phyloP scores from a whole-genome alignment of 495 filamentous ascomycete species.

The Daldinia caldariorum region DNA sequence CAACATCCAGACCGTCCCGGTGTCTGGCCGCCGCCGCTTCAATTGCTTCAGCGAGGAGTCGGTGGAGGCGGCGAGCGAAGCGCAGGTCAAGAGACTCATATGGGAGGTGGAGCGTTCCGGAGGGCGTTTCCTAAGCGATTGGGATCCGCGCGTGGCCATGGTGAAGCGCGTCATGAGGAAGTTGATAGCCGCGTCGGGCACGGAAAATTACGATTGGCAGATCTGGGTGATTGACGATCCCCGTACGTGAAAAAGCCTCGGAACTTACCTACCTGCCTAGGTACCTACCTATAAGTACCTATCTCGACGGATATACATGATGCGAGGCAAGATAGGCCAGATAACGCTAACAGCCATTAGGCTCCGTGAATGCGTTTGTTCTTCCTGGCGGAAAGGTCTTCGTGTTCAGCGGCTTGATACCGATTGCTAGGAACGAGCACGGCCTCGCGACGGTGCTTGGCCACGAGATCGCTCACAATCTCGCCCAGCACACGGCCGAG shows the following conservation, averaged over 20 bases:
- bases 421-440: slow-evolving; percentile 74
- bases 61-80: slow-evolving; percentile 64
- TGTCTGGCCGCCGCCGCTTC: slow-evolving; percentile 82
- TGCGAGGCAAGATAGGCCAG: slow-evolving; percentile 1
- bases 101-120: slow-evolving; percentile 51
- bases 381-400: slow-evolving; percentile 94
- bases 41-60: slow-evolving; percentile 71
- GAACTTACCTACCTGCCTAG: neutral
- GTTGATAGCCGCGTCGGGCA: slow-evolving; percentile 73
- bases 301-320: neutral
- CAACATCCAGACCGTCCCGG: slow-evolving; percentile 82
- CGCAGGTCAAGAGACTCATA: slow-evolving; percentile 63
- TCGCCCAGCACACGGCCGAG: slow-evolving; percentile 84
- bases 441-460: slow-evolving; percentile 86
- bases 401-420: slow-evolving; percentile 85
- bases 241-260: slow-evolving; percentile 38
- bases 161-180: slow-evolving; percentile 76
- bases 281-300: neutral
- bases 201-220: slow-evolving; percentile 75
- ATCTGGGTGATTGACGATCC: slow-evolving; percentile 83
- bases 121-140: slow-evolving; percentile 51
- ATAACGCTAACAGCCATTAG: slow-evolving; percentile 23
- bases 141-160: slow-evolving; percentile 52
- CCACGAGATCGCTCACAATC: slow-evolving; percentile 94
- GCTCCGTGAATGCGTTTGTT: slow-evolving; percentile 81